Conservation (phyloP, 179 eudicot genomes). For the Carnegiea gigantea region DNA sequence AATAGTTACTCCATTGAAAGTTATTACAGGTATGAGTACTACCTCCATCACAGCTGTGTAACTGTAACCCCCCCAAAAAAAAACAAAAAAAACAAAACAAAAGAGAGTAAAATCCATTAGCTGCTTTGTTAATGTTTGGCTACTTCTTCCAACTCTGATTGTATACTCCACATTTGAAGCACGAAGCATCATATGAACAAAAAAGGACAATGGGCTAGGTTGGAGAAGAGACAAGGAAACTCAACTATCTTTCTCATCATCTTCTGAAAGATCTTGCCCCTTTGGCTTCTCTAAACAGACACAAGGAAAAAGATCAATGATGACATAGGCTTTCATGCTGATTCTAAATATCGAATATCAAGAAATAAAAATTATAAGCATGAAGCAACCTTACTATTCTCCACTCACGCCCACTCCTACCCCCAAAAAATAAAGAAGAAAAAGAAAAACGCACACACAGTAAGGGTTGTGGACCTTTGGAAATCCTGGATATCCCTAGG, state of each 20-base stretch:
- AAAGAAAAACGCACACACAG: not conserved
- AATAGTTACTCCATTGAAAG: not conserved
- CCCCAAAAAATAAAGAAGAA: not conserved
- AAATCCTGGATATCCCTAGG: too few species aligned
- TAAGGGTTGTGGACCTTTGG: too few species aligned
- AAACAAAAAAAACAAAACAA: constrained; percentile 21
- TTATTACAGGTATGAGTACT: not conserved
- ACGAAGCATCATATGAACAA: not conserved
- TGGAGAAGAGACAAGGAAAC: too few species aligned
- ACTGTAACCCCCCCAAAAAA: too few species aligned
- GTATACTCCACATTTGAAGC: too few species aligned
- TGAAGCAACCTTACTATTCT: too few species aligned
- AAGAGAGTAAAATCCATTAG: constrained; percentile 29
- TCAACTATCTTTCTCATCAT: not conserved
- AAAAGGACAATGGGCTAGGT: not conserved
- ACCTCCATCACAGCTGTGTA: not conserved
- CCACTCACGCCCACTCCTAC: not conserved
- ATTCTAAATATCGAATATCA: too few species aligned
- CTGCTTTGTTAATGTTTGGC: constrained; percentile 7
- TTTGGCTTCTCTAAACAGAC: too few species aligned
- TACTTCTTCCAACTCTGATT: too few species aligned
- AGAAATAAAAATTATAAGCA: too few species aligned
- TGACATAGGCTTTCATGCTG: too few species aligned
- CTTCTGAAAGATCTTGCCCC: not conserved
- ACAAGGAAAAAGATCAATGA: too few species aligned